Evolutionary conservation across 2,329 filamentous ascomycete genomes (phyloP).

Genomic region (Alternaria gaisen): DNA sequence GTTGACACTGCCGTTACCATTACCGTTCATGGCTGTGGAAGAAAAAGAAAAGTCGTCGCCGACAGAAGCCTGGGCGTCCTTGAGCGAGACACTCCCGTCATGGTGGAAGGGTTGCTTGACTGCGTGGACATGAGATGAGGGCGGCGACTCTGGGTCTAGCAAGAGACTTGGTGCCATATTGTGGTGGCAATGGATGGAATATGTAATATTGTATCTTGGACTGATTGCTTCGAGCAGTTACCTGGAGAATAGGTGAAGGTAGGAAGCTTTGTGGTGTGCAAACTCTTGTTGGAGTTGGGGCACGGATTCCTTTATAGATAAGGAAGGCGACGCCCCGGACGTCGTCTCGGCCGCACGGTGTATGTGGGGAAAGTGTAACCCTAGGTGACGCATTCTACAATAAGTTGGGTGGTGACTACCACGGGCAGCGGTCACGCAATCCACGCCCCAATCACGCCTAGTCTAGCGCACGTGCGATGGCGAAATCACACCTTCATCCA

Average conservation of each 20-base stretch:
- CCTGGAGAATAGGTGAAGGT: background rate
- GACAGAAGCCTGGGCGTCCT: constrained; percentile 34
- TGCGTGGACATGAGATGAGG: constrained; percentile 21
- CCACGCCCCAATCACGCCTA: constrained; percentile 10
- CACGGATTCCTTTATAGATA: constrained; percentile 26
- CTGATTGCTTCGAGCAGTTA: background rate
- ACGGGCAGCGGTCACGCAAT: constrained; percentile 16
- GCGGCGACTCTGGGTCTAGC: constrained; percentile 35
- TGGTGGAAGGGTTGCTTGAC: constrained; percentile 28
- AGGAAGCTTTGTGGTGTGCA: background rate
- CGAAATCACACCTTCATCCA: constrained; percentile 3
- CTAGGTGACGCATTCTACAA: constrained; percentile 12
- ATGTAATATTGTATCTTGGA: background rate
- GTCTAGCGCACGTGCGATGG: constrained; percentile 12
- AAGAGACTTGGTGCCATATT: constrained; percentile 45
- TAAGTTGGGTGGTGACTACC: constrained; percentile 9
- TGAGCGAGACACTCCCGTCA: constrained; percentile 29
- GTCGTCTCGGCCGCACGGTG: constrained; percentile 19
- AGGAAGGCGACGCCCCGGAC: constrained; percentile 12
- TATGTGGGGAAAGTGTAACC: constrained; percentile 31
- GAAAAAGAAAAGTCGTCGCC: constrained; percentile 27
- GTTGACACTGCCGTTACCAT: constrained; percentile 20
- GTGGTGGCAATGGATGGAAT: background rate
- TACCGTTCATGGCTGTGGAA: constrained; percentile 24
- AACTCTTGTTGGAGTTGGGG: constrained; percentile 18